phyloP scores from a whole-genome alignment of 345 rosid species.

The Eutrema japonicum region DNA sequence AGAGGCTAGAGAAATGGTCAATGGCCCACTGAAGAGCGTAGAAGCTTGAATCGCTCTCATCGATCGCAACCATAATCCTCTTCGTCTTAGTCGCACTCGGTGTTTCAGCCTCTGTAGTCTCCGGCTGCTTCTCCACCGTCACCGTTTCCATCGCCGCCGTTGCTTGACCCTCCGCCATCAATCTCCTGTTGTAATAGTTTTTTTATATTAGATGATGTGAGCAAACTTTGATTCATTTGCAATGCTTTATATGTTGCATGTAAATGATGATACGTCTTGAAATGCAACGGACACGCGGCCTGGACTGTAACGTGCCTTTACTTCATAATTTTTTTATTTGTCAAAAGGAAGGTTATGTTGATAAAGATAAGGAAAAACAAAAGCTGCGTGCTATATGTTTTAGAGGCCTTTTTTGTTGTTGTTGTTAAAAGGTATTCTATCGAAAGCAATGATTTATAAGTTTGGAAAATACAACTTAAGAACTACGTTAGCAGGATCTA shows the following conservation, averaged over 20 bases:
- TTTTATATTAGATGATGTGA: constrained; percentile 1
- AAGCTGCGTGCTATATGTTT: constrained; percentile 14
- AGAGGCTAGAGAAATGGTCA: constrained; percentile 42
- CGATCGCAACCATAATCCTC: constrained; percentile 54
- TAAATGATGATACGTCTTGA: constrained; percentile 18
- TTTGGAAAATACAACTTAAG: too few species aligned
- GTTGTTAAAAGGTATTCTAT: too few species aligned
- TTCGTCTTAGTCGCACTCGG: constrained; percentile 29
- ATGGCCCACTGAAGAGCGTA: constrained; percentile 47
- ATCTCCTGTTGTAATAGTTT: not conserved
- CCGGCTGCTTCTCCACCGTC: constrained; percentile 39
- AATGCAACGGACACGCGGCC: constrained; percentile 9
- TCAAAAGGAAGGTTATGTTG: not conserved
- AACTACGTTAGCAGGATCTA: too few species aligned
- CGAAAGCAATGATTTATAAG: too few species aligned
- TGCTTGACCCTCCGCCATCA: constrained; percentile 39
- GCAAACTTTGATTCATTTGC: constrained; percentile 4
- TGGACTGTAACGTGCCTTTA: constrained; percentile 31
- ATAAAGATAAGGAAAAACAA: not conserved
- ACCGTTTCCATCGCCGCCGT: constrained; percentile 9
- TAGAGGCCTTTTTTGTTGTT: not conserved
- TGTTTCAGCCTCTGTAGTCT: constrained; percentile 19
- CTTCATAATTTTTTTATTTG: not conserved
- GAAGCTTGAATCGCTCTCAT: constrained; percentile 55
- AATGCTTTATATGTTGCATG: constrained; percentile 35